Evolutionary conservation across 805 yeast species (phyloP).

Genomic region (Saccharomycopsis schoenii): DNA sequence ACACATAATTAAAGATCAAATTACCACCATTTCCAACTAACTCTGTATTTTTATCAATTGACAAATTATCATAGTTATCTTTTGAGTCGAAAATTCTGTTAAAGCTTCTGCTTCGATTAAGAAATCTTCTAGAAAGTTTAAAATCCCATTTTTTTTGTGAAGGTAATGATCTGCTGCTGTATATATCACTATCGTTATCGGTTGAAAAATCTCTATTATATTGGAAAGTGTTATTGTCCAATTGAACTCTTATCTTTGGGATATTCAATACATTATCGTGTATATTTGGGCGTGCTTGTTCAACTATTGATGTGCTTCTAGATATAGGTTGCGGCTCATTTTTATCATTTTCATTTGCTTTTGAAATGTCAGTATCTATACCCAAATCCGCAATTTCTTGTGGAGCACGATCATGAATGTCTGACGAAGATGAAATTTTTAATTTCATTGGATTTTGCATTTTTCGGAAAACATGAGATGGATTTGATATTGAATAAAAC

Average conservation of each 20-base stretch:
- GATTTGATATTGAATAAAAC: not conserved
- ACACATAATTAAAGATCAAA: conserved; percentile 9
- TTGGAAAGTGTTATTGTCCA: too few species aligned
- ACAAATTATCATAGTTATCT: not conserved
- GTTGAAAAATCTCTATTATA: not conserved
- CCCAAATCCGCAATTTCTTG: not conserved
- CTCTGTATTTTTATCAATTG: conserved; percentile 8
- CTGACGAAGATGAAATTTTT: not conserved
- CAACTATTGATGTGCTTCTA: conserved; percentile 12
- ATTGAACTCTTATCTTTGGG: not conserved
- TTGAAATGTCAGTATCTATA: not conserved
- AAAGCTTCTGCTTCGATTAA: conserved; percentile 9
- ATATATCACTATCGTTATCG: conserved; percentile 2
- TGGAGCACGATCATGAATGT: not conserved
- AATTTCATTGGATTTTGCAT: not conserved
- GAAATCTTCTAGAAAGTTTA: not conserved
- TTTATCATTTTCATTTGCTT: not conserved
- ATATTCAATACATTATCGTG: not conserved
- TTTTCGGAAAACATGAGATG: not conserved
- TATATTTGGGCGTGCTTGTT: not conserved
- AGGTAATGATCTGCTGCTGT: conserved; percentile 9
- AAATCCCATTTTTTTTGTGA: not conserved
- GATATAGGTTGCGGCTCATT: not conserved
- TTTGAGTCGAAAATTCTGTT: conserved; percentile 7
- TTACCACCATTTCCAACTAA: conserved; percentile 17